Percentiles rank a stretch among this genome's conserved stretches.
Conservation (phyloP, 1,139 yeast genomes). For the Saccharomyces uvarum region DNA sequence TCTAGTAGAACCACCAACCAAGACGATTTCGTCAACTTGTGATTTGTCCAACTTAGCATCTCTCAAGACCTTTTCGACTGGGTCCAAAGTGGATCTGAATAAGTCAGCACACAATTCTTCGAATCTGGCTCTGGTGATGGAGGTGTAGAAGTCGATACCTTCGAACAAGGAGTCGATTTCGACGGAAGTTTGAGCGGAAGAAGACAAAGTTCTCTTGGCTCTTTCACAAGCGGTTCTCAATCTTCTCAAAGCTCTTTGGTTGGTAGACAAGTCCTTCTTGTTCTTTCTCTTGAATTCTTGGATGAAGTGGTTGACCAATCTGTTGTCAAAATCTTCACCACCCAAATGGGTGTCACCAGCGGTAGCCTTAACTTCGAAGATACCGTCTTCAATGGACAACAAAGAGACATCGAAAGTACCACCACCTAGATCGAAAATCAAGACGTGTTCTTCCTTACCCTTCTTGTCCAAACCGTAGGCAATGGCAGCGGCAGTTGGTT, state of each 20-base stretch:
- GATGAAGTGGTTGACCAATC: conserved; percentile 70
- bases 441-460: conserved; percentile 79
- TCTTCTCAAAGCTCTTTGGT: conserved; percentile 82
- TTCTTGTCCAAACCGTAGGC: conserved; percentile 97
- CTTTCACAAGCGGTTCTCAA: conserved; percentile 88
- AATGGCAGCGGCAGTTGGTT: conserved; percentile 98
- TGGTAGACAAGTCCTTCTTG: conserved; percentile 63
- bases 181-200: conserved; percentile 78
- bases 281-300: conserved; percentile 81
- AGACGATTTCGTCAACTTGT: conserved; percentile 74
- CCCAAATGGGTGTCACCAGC: conserved; percentile 86
- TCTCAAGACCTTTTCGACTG: conserved; percentile 80
- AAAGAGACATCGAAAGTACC: conserved; percentile 98
- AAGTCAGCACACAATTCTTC: conserved; percentile 79
- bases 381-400: conserved; percentile 94
- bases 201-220: conserved; percentile 84
- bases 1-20: conserved; percentile 92
- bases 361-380: conserved; percentile 96
- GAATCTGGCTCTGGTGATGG: conserved; percentile 85
- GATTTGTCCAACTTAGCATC: conserved; percentile 74
- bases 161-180: conserved; percentile 91
- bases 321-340: conserved; percentile 78
- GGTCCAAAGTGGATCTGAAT: conserved; percentile 79
- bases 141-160: conserved; percentile 83
- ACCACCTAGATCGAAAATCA: conserved; percentile 97